Conservation (phyloP, 306 rosid genomes). For the Casuarina cunninghamiana region DNA sequence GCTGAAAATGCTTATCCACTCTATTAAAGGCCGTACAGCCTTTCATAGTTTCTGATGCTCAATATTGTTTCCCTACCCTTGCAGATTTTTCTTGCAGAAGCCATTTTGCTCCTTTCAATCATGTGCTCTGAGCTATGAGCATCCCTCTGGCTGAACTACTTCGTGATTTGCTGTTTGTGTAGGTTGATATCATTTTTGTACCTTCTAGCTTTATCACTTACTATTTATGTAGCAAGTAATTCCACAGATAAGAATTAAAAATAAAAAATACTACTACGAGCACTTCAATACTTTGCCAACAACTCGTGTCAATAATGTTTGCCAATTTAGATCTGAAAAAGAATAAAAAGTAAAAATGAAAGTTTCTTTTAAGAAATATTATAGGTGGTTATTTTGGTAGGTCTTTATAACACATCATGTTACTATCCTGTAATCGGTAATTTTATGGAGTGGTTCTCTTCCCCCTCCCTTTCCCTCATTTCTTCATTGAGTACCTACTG, state of each 20-base stretch:
- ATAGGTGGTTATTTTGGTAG: not conserved
- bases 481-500: not conserved
- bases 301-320: constrained; percentile 8
- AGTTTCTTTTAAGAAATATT: not conserved
- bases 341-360: not conserved
- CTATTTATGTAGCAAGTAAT: not conserved
- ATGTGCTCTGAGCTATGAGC: constrained; percentile 62
- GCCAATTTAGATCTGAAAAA: constrained; percentile 9
- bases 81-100: constrained; percentile 74
- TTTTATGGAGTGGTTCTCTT: not conserved
- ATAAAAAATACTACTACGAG: not conserved
- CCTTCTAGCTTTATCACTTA: constrained; percentile 9
- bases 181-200: constrained; percentile 43
- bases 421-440: not conserved
- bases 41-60: constrained; percentile 55
- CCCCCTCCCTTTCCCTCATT: not conserved
- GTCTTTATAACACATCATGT: not conserved
- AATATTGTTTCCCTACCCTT: constrained; percentile 60
- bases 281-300: not conserved
- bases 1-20: constrained; percentile 43
- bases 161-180: constrained; percentile 52
- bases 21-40: constrained; percentile 37
- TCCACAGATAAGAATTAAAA: not conserved
- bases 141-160: constrained; percentile 53
- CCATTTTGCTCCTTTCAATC: constrained; percentile 54